Base-by-base conservation (phyloP, 352 stramenopile genomes). In the Halophytophthora batemanensis region DNA sequence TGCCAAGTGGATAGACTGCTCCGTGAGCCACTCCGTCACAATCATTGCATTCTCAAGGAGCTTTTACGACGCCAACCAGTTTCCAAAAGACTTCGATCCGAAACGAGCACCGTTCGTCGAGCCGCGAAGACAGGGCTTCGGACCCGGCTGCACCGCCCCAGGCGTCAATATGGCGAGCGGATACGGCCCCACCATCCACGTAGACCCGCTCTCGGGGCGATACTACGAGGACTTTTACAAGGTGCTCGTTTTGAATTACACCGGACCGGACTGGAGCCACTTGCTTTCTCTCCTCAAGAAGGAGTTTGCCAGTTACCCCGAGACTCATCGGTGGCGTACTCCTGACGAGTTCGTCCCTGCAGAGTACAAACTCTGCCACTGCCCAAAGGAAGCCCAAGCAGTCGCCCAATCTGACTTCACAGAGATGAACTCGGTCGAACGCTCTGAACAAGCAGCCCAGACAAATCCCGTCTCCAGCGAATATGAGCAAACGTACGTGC, bases 241-340 rank as follows among this genome's bases (percentile, higher is more conserved):
- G 35, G 75, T 90, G 7, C 61, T 87, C n/a, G 69, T 86, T 13
- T 79, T 84, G 68, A 87, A 86, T 52, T 90, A 97, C 62, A 98
- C 87, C 14, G 84, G 81, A 14, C 66, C 87, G 10, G 95, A 98
- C 66, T 98, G 90, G 82, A 80, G 80, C 15, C 86, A 90, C 17
- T 53, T 99, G 37, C 64, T 98, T 31, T 53, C 75, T 40, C 64
- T 92, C 1, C 86, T 99, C 15, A 98, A 98, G 56, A 69, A 80
- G 62, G 95, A 98, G 56, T 98, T 99, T 53, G 66, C 93, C 0
- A 83, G 69, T 3, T 99, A 98, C 66, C 85, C 97, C 28, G 54
- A 82, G 38, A 75, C 51, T 8, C 77, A 93, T 55, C 75, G 79
- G 12, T 90, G 79, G 79, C 65, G 79, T 13, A 66, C 62, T 2